phyloP scores from a whole-genome alignment of 352 stramenopile species.

The Phytophthora fragariae region DNA sequence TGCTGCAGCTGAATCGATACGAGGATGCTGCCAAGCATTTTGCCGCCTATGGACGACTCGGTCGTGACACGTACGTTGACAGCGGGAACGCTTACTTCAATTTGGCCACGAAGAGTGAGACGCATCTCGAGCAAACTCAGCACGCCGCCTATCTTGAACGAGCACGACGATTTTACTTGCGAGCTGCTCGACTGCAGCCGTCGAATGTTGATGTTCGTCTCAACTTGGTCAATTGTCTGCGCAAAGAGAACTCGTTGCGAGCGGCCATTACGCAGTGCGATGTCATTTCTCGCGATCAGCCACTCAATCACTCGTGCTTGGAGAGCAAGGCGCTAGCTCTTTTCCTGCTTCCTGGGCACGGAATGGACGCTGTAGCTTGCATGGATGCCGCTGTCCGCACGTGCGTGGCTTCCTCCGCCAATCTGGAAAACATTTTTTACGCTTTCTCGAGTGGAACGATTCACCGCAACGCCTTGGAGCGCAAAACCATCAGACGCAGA shows the following conservation, averaged over 20 bases:
- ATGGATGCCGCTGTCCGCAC: conserved; percentile 67
- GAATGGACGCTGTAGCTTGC: conserved; percentile 53
- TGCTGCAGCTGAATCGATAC: conserved; percentile 76
- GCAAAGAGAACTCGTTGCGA: conserved; percentile 49
- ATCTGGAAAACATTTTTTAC: conserved; percentile 71
- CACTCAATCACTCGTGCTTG: conserved; percentile 55
- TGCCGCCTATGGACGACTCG: conserved; percentile 63
- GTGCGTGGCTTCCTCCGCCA: conserved; percentile 66
- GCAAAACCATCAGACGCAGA: conserved; percentile 49
- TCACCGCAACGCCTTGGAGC: conserved; percentile 63
- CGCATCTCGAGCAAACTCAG: conserved; percentile 47
- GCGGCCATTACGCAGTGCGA: conserved; percentile 67
- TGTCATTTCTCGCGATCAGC: conserved; percentile 47
- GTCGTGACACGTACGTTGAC: conserved; percentile 71
- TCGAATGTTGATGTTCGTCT: conserved; percentile 67
- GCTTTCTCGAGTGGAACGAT: conserved; percentile 61
- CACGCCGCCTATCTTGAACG: conserved; percentile 53
- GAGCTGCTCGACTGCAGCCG: conserved; percentile 64
- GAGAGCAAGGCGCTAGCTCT: conserved; percentile 72
- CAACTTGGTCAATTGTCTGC: conserved; percentile 75
- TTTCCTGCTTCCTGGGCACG: conserved; percentile 49
- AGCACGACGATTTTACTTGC: conserved; percentile 76
- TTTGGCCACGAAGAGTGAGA: conserved; percentile 48
- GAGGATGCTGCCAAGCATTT: conserved; percentile 72
- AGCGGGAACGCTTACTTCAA: conserved; percentile 85